phyloP scores from a whole-genome alignment of 257 asterid species.

The Nicotiana knightiana region DNA sequence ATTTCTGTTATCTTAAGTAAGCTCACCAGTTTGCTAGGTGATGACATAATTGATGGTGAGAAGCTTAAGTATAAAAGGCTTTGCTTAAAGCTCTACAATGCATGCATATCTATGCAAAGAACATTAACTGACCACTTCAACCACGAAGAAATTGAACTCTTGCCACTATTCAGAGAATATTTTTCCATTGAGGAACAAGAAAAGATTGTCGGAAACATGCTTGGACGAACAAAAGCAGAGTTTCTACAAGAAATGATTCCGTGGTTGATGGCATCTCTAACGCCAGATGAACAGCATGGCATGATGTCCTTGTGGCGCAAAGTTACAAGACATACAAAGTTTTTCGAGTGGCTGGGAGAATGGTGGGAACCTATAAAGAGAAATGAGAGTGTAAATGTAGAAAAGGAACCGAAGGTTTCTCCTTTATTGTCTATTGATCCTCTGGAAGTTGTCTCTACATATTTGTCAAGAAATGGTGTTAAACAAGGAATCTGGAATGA shows the following conservation, averaged over 20 bases:
- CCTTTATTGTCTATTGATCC: conserved; percentile 43
- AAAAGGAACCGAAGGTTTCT: conserved; percentile 35
- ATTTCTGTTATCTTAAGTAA: conserved; percentile 40
- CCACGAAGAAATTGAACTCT: conserved; percentile 70
- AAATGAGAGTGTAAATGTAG: conserved; percentile 27
- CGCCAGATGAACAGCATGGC: conserved; percentile 48
- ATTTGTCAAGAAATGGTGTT: conserved; percentile 39
- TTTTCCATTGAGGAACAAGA: conserved; percentile 77
- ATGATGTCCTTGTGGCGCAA: conserved; percentile 61
- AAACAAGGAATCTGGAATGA: conserved; percentile 20
- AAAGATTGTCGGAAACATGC: conserved; percentile 67
- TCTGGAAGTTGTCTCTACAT: conserved; percentile 55
- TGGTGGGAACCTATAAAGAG: conserved; percentile 76
- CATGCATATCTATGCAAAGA: conserved; percentile 62
- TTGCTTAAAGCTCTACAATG: conserved; percentile 53
- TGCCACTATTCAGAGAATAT: conserved; percentile 51
- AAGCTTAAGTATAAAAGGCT: conserved; percentile 32
- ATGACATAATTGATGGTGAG: conserved; percentile 19
- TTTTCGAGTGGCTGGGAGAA: conserved; percentile 74
- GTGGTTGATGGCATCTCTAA: conserved; percentile 68
- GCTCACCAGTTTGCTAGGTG: conserved; percentile 33
- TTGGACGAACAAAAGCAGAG: conserved; percentile 62
- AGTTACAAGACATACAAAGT: conserved; percentile 53
- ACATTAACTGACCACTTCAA: conserved; percentile 60
- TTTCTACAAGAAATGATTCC: conserved; percentile 62